Conservation (phyloP, 2,329 filamentous ascomycete species). For the Calcarisporium arbuscula region DNA sequence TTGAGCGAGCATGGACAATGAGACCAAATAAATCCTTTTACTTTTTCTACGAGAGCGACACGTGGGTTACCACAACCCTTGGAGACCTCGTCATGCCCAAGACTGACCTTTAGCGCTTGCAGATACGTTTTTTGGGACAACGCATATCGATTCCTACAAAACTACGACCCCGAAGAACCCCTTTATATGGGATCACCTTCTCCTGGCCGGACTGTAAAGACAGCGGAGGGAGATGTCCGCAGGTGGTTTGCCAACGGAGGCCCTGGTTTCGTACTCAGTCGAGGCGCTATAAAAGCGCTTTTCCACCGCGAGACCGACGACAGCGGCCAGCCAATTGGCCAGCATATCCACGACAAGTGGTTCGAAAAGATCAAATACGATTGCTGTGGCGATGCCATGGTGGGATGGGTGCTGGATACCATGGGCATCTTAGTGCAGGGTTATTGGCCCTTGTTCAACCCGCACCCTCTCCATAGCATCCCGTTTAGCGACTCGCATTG, state of each 20-base stretch:
- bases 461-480: slow-evolving; percentile 43
- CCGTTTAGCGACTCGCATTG: slow-evolving; percentile 40
- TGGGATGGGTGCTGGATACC: slow-evolving; percentile 40
- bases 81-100: neutral
- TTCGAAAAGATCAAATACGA: slow-evolving; percentile 36
- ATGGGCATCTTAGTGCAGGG: slow-evolving; percentile 38
- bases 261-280: slow-evolving; percentile 39
- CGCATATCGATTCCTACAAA: slow-evolving; percentile 41
- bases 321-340: slow-evolving; percentile 31
- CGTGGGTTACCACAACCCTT: slow-evolving; percentile 22
- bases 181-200: slow-evolving; percentile 45
- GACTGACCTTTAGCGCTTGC: neutral
- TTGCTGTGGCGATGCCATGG: slow-evolving; percentile 46
- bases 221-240: slow-evolving; percentile 21
- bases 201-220: slow-evolving; percentile 29
- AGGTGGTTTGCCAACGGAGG: slow-evolving; percentile 45
- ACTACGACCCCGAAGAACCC: slow-evolving; percentile 35
- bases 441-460: slow-evolving; percentile 42
- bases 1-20: slow-evolving; percentile 41
- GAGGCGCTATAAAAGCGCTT: slow-evolving; percentile 36
- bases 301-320: slow-evolving; percentile 23
- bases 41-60: slow-evolving; percentile 51
- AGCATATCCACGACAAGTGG: slow-evolving; percentile 32
- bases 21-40: slow-evolving; percentile 47
- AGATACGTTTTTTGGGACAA: slow-evolving; percentile 25